phyloP scores from a whole-genome alignment of 164 flowering plant species.

The Cinnamomum chago region DNA sequence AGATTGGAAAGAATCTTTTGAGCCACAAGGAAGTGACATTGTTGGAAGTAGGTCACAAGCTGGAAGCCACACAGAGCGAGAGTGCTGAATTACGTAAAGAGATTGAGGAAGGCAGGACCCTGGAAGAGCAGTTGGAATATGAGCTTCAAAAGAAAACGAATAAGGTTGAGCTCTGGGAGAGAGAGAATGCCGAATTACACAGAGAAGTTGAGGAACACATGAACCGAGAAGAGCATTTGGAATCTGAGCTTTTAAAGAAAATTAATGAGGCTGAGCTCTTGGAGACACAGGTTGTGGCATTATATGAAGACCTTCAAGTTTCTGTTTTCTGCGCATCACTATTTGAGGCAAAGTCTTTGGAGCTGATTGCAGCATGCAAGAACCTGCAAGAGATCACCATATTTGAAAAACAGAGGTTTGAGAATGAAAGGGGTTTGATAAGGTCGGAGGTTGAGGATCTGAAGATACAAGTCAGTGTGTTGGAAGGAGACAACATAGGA shows the following conservation, averaged over 20 bases:
- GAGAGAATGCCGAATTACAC: conserved; percentile 22
- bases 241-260: conserved; percentile 52
- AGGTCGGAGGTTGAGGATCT: conserved; percentile 40
- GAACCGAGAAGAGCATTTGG: conserved; percentile 45
- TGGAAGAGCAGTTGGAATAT: conserved; percentile 46
- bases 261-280: conserved; percentile 50
- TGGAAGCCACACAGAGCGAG: conserved; percentile 31
- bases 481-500: conserved; percentile 54
- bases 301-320: conserved; percentile 55
- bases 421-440: conserved; percentile 32
- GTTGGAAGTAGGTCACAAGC: conserved; percentile 36
- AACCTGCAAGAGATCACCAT: conserved; percentile 27
- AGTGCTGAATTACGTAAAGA: conserved; percentile 25
- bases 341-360: conserved; percentile 56
- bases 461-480: conserved; percentile 34
- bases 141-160: conserved; percentile 44
- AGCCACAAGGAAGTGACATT: conserved; percentile 41
- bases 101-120: conserved; percentile 37
- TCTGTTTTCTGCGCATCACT: conserved; percentile 27
- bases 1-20: conserved; percentile 30
- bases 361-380: conserved; percentile 49
- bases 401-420: conserved; percentile 1
- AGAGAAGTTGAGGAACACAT: conserved; percentile 40
- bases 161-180: conserved; percentile 62
- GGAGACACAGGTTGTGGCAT: conserved; percentile 67